Percentiles rank a stretch among this genome's conserved stretches.
phyloP scores from a whole-genome alignment of 257 asterid species.

The Capsicum rhomboideum region DNA sequence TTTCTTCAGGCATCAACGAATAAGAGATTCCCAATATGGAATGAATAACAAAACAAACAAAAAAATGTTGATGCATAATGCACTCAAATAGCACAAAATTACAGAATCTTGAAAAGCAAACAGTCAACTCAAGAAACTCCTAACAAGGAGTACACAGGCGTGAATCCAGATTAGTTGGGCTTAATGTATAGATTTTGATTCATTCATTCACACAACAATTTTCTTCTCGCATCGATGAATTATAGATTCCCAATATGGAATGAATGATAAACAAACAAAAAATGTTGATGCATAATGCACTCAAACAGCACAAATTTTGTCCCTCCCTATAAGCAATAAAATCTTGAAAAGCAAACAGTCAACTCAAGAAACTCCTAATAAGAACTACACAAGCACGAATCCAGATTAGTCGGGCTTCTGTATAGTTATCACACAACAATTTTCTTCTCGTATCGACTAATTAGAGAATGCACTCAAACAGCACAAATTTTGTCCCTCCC shows the following conservation, averaged over 20 bases:
- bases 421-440: too few relatives aligned
- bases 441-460: neutral
- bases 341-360: neutral
- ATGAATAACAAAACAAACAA: neutral
- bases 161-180: neutral
- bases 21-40: neutral
- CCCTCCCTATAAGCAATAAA: neutral
- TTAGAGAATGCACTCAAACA: neutral
- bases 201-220: neutral
- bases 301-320: neutral
- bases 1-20: neutral
- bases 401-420: neutral
- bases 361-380: neutral
- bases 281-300: neutral
- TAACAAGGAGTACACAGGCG: neutral
- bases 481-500: neutral
- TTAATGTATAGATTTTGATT: neutral
- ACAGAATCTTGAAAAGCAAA: neutral
- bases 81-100: neutral
- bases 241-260: too few relatives aligned
- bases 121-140: neutral
- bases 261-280: neutral
- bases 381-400: neutral
- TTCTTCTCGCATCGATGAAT: neutral
- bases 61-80: neutral